Percentiles rank a stretch among this genome's conserved stretches.
Conservation (phyloP, 345 rosid species). For the Hevea brasiliensis region DNA sequence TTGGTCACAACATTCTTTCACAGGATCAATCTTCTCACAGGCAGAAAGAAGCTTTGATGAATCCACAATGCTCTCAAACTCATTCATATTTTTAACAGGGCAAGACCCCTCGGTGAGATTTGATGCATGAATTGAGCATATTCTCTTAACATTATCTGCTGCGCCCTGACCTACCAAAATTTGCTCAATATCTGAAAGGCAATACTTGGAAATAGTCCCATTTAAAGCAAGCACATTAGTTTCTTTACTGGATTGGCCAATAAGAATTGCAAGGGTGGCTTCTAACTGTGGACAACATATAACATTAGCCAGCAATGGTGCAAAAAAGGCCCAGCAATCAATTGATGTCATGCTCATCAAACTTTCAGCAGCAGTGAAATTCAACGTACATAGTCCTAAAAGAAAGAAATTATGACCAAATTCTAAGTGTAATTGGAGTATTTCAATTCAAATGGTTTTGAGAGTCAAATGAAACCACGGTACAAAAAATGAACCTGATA, state of each 20-base stretch:
- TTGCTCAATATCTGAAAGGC: constrained; percentile 81
- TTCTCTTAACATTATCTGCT: constrained; percentile 43
- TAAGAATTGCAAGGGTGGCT: constrained; percentile 71
- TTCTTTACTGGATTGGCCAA: constrained; percentile 73
- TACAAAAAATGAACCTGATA: constrained; percentile 61
- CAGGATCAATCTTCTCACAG: constrained; percentile 76
- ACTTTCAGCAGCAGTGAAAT: constrained; percentile 68
- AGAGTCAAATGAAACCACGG: constrained; percentile 5
- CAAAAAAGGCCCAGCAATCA: constrained; percentile 76
- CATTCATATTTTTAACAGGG: constrained; percentile 68
- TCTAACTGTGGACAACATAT: constrained; percentile 95
- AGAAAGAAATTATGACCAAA: constrained; percentile 9
- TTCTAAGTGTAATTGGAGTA: constrained; percentile 7
- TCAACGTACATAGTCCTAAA: constrained; percentile 69
- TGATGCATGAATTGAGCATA: constrained; percentile 61
- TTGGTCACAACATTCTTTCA: constrained; percentile 86
- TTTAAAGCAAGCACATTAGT: constrained; percentile 70
- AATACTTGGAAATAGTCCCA: constrained; percentile 59
- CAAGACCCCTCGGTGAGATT: constrained; percentile 86
- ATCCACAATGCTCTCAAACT: constrained; percentile 68
- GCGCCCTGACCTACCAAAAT: constrained; percentile 82
- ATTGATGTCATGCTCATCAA: constrained; percentile 74
- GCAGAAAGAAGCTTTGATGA: constrained; percentile 70
- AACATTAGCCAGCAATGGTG: constrained; percentile 83
- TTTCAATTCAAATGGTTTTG: constrained; percentile 3